Conservation (phyloP, 129 eudicot genomes). For the Centaurea solstitialis region DNA sequence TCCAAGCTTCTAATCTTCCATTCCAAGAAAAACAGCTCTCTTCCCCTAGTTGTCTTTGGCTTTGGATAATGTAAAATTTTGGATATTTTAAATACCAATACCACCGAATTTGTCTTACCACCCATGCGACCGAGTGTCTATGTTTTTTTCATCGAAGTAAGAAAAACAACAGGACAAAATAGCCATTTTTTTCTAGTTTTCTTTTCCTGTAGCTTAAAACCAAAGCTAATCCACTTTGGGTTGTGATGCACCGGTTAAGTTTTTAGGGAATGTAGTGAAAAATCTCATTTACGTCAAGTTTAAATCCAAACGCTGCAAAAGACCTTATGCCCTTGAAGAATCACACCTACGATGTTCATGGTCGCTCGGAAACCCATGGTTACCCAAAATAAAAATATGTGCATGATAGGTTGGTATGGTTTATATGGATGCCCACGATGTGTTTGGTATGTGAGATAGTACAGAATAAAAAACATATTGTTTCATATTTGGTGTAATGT, state of each 20-base stretch:
- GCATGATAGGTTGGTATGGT: not conserved
- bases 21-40: slow-evolving; percentile 86
- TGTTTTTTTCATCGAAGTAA: slow-evolving; percentile 25
- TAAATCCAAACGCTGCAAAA: too few relatives aligned
- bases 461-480: not conserved
- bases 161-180: slow-evolving; percentile 24
- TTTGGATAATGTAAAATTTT: slow-evolving; percentile 34
- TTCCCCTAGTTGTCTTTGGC: slow-evolving; percentile 68
- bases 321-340: too few relatives aligned
- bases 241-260: too few relatives aligned
- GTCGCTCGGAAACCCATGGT: too few relatives aligned
- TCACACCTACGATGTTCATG: too few relatives aligned
- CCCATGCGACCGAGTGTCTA: slow-evolving; percentile 41
- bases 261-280: too few relatives aligned
- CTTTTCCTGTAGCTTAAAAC: slow-evolving; percentile 15
- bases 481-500: not conserved
- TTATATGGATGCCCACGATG: not conserved
- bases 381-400: not conserved
- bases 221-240: too few relatives aligned
- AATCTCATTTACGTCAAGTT: too few relatives aligned
- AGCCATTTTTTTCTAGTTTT: not conserved
- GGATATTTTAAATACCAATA: slow-evolving; percentile 25
- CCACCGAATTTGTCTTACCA: slow-evolving; percentile 34
- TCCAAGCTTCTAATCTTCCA: slow-evolving; percentile 91
- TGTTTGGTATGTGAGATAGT: not conserved